Percentiles rank a stretch among this genome's conserved stretches.
phyloP scores from a whole-genome alignment of 352 stramenopile species.

The Achlya hypogyna region DNA sequence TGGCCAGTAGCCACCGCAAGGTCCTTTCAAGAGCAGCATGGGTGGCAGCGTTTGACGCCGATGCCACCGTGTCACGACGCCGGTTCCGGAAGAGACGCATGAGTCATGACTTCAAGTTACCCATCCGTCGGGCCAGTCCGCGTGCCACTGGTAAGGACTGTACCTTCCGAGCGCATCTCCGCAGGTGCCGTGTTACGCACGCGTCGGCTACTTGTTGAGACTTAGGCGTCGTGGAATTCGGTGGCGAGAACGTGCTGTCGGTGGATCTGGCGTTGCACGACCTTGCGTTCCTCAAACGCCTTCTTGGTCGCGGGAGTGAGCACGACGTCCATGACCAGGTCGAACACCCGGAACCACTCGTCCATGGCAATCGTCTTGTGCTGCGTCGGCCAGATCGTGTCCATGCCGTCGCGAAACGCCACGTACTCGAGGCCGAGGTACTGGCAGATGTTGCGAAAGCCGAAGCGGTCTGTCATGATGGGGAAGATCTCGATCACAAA shows the following conservation, averaged over 20 bases:
- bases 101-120: too few relatives aligned
- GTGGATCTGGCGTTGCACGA: slow-evolving; percentile 2
- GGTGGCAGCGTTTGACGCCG: too few relatives aligned
- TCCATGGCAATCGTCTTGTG: slow-evolving; percentile 2
- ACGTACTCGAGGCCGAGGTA: slow-evolving; percentile 59
- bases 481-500: slow-evolving; percentile 71
- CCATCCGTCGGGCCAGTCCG: too few relatives aligned
- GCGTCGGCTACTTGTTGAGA: too few relatives aligned
- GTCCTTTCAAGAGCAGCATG: too few relatives aligned
- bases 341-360: slow-evolving; percentile 12
- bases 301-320: background rate
- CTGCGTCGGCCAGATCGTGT: slow-evolving; percentile 17
- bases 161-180: too few relatives aligned
- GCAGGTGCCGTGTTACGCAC: too few relatives aligned
- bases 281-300: background rate
- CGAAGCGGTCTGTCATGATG: slow-evolving; percentile 37
- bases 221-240: slow-evolving; percentile 1
- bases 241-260: background rate
- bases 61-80: too few relatives aligned
- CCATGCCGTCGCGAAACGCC: slow-evolving; percentile 28
- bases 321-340: slow-evolving; percentile 19
- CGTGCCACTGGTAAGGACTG: too few relatives aligned
- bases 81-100: too few relatives aligned
- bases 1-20: too few relatives aligned
- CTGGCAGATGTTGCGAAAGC: slow-evolving; percentile 70